A percentile compares a stretch with the other conserved stretches of the same genome.
These are phyloP conservation scores for Melampsora medusae DNA, from an alignment of 1,284 basidiomycete genomes.

Conservation along the genomic window DNA sequence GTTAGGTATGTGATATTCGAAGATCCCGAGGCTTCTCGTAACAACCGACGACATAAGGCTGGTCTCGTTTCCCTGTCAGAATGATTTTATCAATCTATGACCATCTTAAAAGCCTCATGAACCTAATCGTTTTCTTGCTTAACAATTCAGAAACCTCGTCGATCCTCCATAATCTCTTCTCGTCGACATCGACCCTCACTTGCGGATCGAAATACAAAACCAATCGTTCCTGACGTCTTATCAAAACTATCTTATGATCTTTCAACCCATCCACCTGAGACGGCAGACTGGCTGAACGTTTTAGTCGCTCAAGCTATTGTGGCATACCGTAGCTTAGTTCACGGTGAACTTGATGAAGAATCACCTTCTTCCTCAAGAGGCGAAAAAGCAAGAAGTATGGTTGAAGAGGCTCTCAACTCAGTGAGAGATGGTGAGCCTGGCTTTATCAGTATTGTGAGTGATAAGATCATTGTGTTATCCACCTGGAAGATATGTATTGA, in stretches of 20 bases:
- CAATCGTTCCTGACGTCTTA: conserved; percentile 56
- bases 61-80: not conserved
- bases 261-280: conserved; percentile 59
- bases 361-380: conserved; percentile 16
- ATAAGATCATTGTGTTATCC: conserved; percentile 45
- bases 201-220: conserved; percentile 53
- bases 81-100: not conserved
- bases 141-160: conserved; percentile 42
- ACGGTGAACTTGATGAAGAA: conserved; percentile 18
- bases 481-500: not conserved
- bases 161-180: conserved; percentile 27
- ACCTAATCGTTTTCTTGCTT: not conserved
- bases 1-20: conserved; percentile 63
- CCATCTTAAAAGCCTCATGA: not conserved
- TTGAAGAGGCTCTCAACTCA: conserved; percentile 49
- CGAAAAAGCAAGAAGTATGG: conserved; percentile 47
- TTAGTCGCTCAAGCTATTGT: conserved; percentile 60
- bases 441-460: conserved; percentile 55
- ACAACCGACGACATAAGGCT: conserved; percentile 46
- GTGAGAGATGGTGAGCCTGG: conserved; percentile 8
- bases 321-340: conserved; percentile 50
- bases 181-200: conserved; percentile 51
- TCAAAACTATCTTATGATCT: conserved; percentile 60
- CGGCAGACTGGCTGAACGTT: conserved; percentile 62
- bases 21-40: conserved; percentile 54